Conservation (phyloP, 164 flowering plant species). For the Vitis labrusca region DNA sequence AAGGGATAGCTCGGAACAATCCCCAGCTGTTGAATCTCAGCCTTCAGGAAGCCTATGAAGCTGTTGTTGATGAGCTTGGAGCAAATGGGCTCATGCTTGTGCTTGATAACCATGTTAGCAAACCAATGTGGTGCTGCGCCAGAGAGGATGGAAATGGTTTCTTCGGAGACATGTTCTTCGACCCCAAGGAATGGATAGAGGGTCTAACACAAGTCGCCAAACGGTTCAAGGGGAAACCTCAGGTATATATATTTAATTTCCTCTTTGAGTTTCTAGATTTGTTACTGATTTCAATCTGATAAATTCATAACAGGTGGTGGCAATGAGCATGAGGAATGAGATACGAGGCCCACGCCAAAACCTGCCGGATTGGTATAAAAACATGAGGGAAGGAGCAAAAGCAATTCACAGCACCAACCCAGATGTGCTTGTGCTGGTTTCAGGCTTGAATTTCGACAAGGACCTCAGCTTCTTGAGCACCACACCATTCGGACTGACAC, state of each 20-base stretch:
- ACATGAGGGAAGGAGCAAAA: conserved; percentile 29
- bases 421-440: conserved; percentile 39
- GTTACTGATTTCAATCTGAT: no score
- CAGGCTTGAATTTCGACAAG: conserved; percentile 40
- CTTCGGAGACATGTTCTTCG: no score
- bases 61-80: conserved; percentile 35
- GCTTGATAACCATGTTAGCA: conserved; percentile 30
- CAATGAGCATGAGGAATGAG: conserved; percentile 50
- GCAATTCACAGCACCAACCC: conserved; percentile 40
- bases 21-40: no score
- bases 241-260: no score
- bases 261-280: no score
- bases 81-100: conserved; percentile 23
- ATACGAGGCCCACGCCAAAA: conserved; percentile 35
- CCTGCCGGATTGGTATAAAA: conserved; percentile 26
- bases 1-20: no score
- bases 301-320: conserved; percentile 33
- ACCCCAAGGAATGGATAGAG: conserved; percentile 24
- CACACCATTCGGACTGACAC: conserved; percentile 15
- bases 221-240: conserved; percentile 19
- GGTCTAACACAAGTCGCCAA: conserved; percentile 43
- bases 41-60: not conserved
- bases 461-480: conserved; percentile 32
- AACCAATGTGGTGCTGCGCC: conserved; percentile 30
- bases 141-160: no score